These are phyloP conservation scores for Neoascochyta sp. DNA, from an alignment of 2,329 filamentous ascomycete genomes.

Conservation along the genomic window DNA sequence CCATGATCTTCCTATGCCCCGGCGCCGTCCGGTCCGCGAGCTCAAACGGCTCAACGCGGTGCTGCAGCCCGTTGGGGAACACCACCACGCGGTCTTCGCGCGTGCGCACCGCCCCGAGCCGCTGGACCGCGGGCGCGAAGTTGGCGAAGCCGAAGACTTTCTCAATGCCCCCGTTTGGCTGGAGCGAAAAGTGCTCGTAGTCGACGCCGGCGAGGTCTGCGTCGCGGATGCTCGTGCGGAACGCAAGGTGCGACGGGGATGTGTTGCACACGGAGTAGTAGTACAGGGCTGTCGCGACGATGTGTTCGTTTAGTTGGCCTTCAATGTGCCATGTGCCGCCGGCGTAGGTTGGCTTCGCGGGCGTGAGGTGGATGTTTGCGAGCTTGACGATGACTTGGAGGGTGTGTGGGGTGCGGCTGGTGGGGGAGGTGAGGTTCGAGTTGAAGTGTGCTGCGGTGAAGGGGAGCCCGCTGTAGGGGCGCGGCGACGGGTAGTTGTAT, in stretches of 20 bases:
- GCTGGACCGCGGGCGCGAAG: slow-evolving; percentile 26
- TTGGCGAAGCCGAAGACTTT: slow-evolving; percentile 3
- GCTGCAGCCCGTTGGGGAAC: slow-evolving; percentile 49
- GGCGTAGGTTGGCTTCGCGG: slow-evolving; percentile 52
- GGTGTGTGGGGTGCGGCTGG: neutral
- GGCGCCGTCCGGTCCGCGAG: slow-evolving; percentile 48
- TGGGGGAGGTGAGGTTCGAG: slow-evolving; percentile 3
- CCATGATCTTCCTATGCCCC: slow-evolving; percentile 55
- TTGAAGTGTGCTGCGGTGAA: slow-evolving; percentile 4
- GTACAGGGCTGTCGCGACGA: slow-evolving; percentile 59
- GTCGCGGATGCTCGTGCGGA: no score
- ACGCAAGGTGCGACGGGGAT: slow-evolving; percentile 32
- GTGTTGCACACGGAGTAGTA: slow-evolving; percentile 61
- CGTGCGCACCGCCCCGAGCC: slow-evolving; percentile 49
- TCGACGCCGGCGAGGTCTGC: no score
- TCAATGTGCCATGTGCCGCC: slow-evolving; percentile 54
- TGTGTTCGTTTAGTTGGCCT: slow-evolving; percentile 56
- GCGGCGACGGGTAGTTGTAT: slow-evolving; percentile 3
- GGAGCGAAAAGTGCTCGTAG: neutral
- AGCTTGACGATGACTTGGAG: slow-evolving; percentile 63
- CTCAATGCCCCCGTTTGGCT: slow-evolving; percentile 5
- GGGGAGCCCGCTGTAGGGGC: neutral
- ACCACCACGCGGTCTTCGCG: slow-evolving; percentile 49
- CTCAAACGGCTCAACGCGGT: slow-evolving; percentile 40
- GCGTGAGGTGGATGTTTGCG: slow-evolving; percentile 55